phyloP scores from a whole-genome alignment of 345 rosid genomes.

The Murraya paniculata region DNA sequence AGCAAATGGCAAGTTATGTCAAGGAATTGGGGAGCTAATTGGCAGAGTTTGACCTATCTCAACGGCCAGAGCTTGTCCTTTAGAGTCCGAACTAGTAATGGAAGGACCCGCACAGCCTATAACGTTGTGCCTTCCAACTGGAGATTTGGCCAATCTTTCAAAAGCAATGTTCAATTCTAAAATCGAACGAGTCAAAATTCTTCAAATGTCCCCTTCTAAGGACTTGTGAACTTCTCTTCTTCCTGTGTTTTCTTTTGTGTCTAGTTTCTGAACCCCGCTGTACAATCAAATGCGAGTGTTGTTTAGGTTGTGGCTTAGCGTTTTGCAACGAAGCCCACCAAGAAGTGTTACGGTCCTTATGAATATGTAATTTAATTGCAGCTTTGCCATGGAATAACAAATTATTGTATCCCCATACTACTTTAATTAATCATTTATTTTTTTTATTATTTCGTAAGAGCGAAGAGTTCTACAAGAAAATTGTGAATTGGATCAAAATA shows the following conservation, averaged over 20 bases:
- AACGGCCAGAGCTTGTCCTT: slow-evolving; percentile 67
- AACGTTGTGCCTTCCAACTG: slow-evolving; percentile 52
- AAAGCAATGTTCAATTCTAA: slow-evolving; percentile 54
- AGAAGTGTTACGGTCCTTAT: neutral
- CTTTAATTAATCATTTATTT: neutral
- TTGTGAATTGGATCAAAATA: neutral
- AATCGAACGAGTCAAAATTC: neutral
- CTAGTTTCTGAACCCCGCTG: neutral
- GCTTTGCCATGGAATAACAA: neutral
- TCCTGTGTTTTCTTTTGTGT: neutral
- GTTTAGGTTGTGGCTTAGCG: slow-evolving; percentile 30
- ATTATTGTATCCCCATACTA: neutral
- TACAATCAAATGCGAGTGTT: slow-evolving; percentile 1
- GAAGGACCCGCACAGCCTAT: slow-evolving; percentile 37
- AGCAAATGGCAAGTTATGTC: slow-evolving; percentile 56
- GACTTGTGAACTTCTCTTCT: neutral
- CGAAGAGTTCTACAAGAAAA: neutral
- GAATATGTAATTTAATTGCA: slow-evolving; percentile 2
- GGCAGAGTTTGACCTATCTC: slow-evolving; percentile 67
- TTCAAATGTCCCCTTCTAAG: neutral
- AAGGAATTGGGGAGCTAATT: slow-evolving; percentile 69
- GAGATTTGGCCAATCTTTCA: slow-evolving; percentile 66
- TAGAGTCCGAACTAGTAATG: slow-evolving; percentile 48
- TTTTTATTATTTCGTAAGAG: neutral
- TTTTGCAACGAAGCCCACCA: slow-evolving; percentile 28